These are phyloP conservation scores for Camellia oleifera DNA, from an alignment of 179 eudicot genomes.

Conservation along the genomic window DNA sequence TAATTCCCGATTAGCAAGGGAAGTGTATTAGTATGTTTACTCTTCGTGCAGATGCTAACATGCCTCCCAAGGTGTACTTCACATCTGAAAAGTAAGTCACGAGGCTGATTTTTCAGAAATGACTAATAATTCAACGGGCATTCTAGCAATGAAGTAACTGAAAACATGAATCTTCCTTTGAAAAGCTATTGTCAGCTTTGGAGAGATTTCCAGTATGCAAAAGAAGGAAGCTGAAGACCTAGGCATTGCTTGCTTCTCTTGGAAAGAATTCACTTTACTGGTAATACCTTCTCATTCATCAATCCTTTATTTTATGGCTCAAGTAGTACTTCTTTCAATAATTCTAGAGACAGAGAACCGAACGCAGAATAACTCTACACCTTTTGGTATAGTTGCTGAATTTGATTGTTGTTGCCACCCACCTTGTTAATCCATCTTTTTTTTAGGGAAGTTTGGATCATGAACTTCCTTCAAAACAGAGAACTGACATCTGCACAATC, in stretches of 20 bases:
- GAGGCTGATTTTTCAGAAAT: background rate
- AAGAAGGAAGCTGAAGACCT: slow-evolving; percentile 67
- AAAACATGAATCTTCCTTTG: slow-evolving; percentile 9
- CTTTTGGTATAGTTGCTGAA: background rate
- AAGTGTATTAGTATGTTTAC: background rate
- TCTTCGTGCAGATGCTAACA: slow-evolving; percentile 59
- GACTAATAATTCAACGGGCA: too few relatives aligned
- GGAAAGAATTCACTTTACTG: slow-evolving; percentile 74
- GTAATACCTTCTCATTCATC: slow-evolving; percentile 31
- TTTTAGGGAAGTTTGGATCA: slow-evolving; percentile 60
- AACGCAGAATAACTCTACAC: too few relatives aligned
- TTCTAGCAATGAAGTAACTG: background rate
- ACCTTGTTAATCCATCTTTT: background rate
- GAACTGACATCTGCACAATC: slow-evolving; percentile 64
- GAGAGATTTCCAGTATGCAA: slow-evolving; percentile 50
- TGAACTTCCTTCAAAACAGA: slow-evolving; percentile 60
- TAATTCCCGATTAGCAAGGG: background rate
- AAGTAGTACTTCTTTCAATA: background rate
- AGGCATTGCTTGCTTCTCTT: slow-evolving; percentile 76
- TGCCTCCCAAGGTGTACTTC: slow-evolving; percentile 59
- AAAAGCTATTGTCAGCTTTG: slow-evolving; percentile 86
- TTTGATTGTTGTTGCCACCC: background rate
- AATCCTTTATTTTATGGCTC: background rate
- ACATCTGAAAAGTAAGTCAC: slow-evolving; percentile 69
- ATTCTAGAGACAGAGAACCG: too few relatives aligned